Conservation (phyloP, 139 green algal genomes). For the Micromonas commoda region DNA sequence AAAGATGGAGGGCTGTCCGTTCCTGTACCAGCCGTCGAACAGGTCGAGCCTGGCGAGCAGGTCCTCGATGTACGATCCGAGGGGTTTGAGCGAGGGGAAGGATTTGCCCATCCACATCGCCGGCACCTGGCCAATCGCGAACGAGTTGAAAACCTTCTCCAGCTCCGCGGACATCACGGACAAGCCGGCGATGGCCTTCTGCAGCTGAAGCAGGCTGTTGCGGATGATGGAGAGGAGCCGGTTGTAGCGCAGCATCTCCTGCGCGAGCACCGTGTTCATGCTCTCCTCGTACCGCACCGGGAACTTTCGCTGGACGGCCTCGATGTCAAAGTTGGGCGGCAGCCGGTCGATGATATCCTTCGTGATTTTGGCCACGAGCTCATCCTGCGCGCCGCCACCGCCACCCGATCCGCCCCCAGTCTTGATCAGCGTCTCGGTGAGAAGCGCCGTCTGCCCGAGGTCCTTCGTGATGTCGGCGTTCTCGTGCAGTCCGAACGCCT, state of each 20-base stretch:
- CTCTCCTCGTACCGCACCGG: constrained; percentile 43
- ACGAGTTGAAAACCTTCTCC: constrained; percentile 56
- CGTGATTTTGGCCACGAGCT: constrained; percentile 31
- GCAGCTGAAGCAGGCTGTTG: constrained; percentile 52
- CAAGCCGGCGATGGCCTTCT: constrained; percentile 62
- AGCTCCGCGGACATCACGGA: constrained; percentile 70
- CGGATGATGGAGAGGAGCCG: constrained; percentile 53
- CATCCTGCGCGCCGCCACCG: constrained; percentile 11
- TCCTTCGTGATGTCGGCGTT: constrained; percentile 48
- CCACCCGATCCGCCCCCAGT: constrained; percentile 27
- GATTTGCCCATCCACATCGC: constrained; percentile 39
- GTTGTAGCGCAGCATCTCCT: constrained; percentile 49
- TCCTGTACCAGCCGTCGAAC: constrained; percentile 49
- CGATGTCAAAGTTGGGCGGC: constrained; percentile 42
- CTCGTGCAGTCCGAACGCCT: constrained; percentile 45
- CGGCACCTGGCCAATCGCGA: constrained; percentile 40
- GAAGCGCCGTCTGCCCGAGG: constrained; percentile 51
- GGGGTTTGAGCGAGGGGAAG: constrained; percentile 71
- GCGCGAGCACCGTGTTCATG: constrained; percentile 41
- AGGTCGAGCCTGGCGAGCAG: constrained; percentile 33
- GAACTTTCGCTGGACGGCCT: constrained; percentile 33
- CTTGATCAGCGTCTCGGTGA: constrained; percentile 54
- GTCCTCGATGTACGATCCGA: constrained; percentile 69
- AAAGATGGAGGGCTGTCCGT: constrained; percentile 51
- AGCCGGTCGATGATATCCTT: constrained; percentile 50